phyloP scores from a whole-genome alignment of 106 monocot species.

The Vanilla planifolia region DNA sequence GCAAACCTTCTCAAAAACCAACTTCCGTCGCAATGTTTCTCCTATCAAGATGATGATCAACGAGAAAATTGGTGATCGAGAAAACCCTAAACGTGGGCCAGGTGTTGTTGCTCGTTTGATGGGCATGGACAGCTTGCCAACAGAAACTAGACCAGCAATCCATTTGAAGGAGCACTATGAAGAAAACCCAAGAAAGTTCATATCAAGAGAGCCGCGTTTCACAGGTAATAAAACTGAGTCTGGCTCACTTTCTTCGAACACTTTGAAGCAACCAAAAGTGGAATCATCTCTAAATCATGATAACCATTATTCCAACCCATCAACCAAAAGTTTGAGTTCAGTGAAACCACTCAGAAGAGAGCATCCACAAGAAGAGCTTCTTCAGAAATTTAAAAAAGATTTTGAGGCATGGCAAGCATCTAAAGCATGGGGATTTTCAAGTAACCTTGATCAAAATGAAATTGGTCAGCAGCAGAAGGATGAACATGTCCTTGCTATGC shows the following conservation, averaged over 20 bases:
- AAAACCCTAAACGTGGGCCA: constrained; percentile 23
- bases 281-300: constrained; percentile 15
- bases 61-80: constrained; percentile 29
- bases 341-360: constrained; percentile 42
- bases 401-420: constrained; percentile 83
- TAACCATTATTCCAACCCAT: constrained; percentile 11
- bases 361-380: constrained; percentile 78
- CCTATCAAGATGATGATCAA: constrained; percentile 37
- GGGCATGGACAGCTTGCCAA: constrained; percentile 64
- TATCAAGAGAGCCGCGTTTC: constrained; percentile 5
- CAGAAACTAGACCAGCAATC: constrained; percentile 15
- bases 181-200: constrained; percentile 10
- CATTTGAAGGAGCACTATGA: constrained; percentile 24
- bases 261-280: constrained; percentile 15
- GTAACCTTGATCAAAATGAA: constrained; percentile 15
- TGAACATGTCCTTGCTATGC: constrained; percentile 37
- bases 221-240: neutral
- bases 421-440: constrained; percentile 50
- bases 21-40: constrained; percentile 4
- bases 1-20: constrained; percentile 21
- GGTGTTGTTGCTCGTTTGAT: constrained; percentile 74
- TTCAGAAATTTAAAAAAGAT: constrained; percentile 87
- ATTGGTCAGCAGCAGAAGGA: constrained; percentile 3
- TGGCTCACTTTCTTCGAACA: constrained; percentile 5
- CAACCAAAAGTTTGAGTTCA: constrained; percentile 11